phyloP scores from a whole-genome alignment of 2,329 filamentous ascomycete species.

The Colletotrichum phormii region DNA sequence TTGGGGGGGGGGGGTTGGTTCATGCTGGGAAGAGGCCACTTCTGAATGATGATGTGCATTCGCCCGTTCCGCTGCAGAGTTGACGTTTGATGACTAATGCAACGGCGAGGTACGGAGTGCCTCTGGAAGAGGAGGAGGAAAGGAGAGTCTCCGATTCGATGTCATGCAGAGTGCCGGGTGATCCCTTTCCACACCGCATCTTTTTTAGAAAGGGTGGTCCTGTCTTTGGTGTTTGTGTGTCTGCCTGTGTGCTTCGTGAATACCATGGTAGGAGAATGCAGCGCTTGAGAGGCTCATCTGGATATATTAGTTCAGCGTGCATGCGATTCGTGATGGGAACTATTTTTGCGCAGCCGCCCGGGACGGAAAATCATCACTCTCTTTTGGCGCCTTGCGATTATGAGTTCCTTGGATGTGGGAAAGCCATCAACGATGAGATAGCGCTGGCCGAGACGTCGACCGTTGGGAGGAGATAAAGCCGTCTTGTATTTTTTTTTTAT shows the following conservation, averaged over 20 bases:
- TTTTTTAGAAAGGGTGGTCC: not conserved
- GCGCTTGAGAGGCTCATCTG: not conserved
- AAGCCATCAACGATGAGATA: not conserved
- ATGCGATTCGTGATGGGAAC: not conserved
- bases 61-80: not conserved
- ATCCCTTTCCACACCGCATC: constrained; percentile 2
- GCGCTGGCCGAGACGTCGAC: not conserved
- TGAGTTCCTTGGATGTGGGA: not conserved
- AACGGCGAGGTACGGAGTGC: not conserved
- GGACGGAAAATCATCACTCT: not conserved
- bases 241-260: not conserved
- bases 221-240: not conserved
- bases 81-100: not conserved
- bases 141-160: constrained; percentile 13
- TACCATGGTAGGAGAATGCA: not conserved
- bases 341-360: constrained; percentile 1
- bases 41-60: constrained; percentile 1
- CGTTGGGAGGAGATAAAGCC: not conserved
- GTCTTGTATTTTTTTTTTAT: not conserved
- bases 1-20: not conserved
- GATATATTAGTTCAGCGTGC: constrained; percentile 6
- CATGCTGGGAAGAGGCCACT: not conserved
- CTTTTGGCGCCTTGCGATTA: not conserved
- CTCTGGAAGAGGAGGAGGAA: not conserved
- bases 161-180: constrained; percentile 3